These are phyloP conservation scores for Microdochium trichocladiopsis DNA, from an alignment of 2,329 filamentous ascomycete genomes.

Conservation along the genomic window DNA sequence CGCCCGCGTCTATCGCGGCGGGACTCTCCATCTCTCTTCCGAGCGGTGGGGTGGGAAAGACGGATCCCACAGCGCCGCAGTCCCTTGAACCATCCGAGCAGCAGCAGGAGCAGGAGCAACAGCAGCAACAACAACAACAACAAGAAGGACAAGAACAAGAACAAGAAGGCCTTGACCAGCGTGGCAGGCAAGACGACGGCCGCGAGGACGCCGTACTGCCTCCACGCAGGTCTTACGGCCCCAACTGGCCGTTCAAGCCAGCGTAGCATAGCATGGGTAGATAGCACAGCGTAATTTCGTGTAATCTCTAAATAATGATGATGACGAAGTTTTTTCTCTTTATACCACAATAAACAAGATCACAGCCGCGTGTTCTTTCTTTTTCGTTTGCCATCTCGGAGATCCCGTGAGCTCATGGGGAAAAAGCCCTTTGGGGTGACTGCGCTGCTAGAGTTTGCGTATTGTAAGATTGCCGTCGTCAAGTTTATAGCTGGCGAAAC, in stretches of 20 bases:
- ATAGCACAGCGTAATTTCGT: too few species aligned
- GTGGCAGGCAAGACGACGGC: background rate
- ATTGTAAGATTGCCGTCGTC: too few species aligned
- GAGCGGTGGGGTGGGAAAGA: background rate
- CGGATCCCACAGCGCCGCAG: background rate
- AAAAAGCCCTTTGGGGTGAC: too few species aligned
- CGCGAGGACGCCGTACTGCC: background rate
- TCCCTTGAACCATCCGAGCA: background rate
- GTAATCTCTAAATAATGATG: too few species aligned
- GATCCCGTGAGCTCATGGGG: too few species aligned
- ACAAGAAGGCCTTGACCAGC: background rate
- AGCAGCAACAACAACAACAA: background rate
- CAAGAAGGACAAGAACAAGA: background rate
- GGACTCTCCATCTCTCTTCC: background rate
- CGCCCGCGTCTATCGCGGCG: background rate
- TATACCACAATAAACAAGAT: too few species aligned
- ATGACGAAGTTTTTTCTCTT: too few species aligned
- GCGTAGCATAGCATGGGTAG: background rate
- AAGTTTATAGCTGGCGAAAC: too few species aligned
- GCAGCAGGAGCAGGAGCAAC: background rate
- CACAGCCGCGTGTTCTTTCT: too few species aligned
- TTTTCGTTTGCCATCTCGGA: too few species aligned
- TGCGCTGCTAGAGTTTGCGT: too few species aligned
- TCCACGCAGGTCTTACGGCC: background rate
- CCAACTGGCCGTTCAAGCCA: background rate